phyloP scores from a whole-genome alignment of 345 rosid genomes.

The Linum lewisii region DNA sequence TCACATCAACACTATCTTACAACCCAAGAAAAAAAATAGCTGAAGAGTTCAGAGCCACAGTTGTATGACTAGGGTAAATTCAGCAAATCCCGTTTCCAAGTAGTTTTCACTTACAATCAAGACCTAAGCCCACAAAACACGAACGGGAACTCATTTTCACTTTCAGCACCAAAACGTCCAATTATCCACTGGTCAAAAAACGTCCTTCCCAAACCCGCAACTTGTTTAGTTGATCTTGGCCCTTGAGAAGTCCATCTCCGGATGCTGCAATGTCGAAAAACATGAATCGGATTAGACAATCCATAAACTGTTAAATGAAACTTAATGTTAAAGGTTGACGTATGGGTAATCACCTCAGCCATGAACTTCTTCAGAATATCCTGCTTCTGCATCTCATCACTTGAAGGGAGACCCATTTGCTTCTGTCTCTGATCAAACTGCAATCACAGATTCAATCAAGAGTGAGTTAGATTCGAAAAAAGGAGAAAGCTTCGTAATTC shows the following conservation, averaged over 20 bases:
- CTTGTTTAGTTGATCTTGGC: conserved; percentile 40
- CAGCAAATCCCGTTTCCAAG: too few relatives aligned
- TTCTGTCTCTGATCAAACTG: conserved; percentile 96
- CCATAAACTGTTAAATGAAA: too few relatives aligned
- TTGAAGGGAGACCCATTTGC: conserved; percentile 81
- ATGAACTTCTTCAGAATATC: conserved; percentile 79
- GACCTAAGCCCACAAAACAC: too few relatives aligned
- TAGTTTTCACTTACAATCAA: too few relatives aligned
- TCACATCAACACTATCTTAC: too few relatives aligned
- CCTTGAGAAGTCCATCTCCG: conserved; percentile 92
- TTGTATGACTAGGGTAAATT: too few relatives aligned
- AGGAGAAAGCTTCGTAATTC: background rate
- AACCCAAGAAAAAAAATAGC: too few relatives aligned
- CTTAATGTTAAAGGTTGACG: background rate
- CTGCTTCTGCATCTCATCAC: conserved; percentile 81
- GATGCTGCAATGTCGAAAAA: conserved; percentile 47
- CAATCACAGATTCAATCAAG: background rate
- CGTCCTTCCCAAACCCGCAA: background rate
- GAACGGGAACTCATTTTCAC: too few relatives aligned
- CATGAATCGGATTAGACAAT: too few relatives aligned
- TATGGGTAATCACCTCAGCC: conserved; percentile 44
- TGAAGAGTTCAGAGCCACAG: too few relatives aligned
- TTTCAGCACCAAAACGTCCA: too few relatives aligned
- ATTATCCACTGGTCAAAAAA: too few relatives aligned
- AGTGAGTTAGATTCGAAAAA: background rate